A percentile compares a stretch with the other conserved stretches of the same genome.
Conservation (phyloP, 768 basidiomycete species). For the Psilocybe tampanensis region DNA sequence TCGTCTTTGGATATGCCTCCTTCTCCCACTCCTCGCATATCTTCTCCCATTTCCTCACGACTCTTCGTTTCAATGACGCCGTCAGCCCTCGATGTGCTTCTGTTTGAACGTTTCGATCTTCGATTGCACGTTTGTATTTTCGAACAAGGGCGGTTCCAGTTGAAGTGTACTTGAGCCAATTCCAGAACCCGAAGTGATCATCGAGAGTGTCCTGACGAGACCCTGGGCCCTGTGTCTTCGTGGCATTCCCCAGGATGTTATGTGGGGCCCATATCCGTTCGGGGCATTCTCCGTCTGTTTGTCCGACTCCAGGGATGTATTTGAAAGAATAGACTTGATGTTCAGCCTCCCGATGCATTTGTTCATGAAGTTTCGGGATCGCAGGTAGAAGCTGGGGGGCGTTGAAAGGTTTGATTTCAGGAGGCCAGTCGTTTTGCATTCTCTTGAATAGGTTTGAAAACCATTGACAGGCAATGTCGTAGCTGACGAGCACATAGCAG, state of each 20-base stretch:
- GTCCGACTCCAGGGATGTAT: not conserved
- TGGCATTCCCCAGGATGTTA: conserved; percentile 1
- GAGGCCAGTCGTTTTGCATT: not conserved
- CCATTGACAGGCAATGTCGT: conserved; percentile 35
- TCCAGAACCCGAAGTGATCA: conserved; percentile 7
- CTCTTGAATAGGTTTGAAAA: conserved; percentile 22
- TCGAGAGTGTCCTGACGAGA: conserved; percentile 1
- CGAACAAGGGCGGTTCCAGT: not conserved
- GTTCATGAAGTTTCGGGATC: conserved; percentile 5
- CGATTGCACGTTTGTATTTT: not conserved
- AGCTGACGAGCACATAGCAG: conserved; percentile 14
- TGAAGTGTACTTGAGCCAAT: conserved; percentile 2
- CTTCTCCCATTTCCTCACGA: conserved; percentile 3
- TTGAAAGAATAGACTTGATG: conserved; percentile 4
- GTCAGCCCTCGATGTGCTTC: not conserved
- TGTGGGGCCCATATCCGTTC: conserved; percentile 4
- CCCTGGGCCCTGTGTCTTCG: conserved; percentile 5
- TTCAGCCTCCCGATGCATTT: not conserved
- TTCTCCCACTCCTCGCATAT: conserved; percentile 9
- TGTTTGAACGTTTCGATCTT: not conserved
- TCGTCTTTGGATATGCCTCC: conserved; percentile 7
- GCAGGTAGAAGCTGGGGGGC: not conserved
- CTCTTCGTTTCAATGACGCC: not conserved
- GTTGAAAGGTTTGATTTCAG: no score
- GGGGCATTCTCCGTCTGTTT: conserved; percentile 2